A percentile compares a stretch with the other conserved stretches of the same genome.
Conservation (phyloP, 768 basidiomycete genomes). For the Phlebiopsis gigantea region DNA sequence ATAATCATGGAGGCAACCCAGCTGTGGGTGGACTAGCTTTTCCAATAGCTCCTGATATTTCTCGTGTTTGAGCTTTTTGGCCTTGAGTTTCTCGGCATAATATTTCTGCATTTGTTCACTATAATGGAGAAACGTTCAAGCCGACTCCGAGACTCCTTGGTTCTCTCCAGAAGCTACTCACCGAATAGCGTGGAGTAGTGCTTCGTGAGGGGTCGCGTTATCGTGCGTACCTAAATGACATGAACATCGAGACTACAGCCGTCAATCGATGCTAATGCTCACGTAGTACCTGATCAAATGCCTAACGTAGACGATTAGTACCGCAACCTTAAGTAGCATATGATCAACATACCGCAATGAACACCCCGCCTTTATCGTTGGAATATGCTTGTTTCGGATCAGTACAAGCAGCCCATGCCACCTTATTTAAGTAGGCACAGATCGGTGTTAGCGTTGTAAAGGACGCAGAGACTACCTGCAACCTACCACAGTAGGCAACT, state of each 20-base stretch:
- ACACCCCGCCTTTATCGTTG: neutral
- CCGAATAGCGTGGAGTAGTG: neutral
- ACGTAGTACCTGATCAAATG: neutral
- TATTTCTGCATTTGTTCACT: neutral
- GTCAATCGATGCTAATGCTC: neutral
- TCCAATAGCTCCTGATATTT: neutral
- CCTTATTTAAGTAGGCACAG: too few species aligned
- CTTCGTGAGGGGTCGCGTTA: neutral
- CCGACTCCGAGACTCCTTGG: too few species aligned
- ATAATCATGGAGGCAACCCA: neutral
- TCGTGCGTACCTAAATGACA: neutral
- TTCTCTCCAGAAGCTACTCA: neutral
- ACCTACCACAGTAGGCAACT: neutral
- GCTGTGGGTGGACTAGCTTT: neutral
- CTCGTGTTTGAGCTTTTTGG: neutral
- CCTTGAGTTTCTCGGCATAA: neutral
- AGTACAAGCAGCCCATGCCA: neutral
- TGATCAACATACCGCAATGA: neutral
- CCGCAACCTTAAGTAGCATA: neutral
- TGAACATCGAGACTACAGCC: neutral
- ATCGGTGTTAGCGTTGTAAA: too few species aligned
- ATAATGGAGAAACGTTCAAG: neutral
- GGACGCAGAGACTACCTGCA: too few species aligned
- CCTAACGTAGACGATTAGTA: neutral
- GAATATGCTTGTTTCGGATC: neutral